A percentile compares a stretch with the other conserved stretches of the same genome.
Evolutionary conservation across 2,329 filamentous ascomycete genomes (phyloP).

Genomic region (Parasarocladium wereldwijsianum): DNA sequence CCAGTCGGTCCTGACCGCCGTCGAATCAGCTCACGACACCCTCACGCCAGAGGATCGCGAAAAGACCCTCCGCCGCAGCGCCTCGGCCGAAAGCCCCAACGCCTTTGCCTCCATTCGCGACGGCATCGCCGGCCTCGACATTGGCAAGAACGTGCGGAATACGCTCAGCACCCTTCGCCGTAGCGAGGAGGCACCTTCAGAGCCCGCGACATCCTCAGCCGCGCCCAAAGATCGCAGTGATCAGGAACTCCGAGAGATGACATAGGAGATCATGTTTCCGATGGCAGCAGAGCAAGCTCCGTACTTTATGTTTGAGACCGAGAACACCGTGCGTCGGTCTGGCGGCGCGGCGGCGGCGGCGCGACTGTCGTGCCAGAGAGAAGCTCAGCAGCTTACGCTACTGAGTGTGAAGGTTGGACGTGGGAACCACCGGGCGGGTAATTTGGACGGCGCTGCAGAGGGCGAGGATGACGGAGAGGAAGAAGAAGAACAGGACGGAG

Average conservation of each 20-base stretch:
- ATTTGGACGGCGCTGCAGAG: too few species aligned
- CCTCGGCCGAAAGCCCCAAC: slow-evolving; percentile 24
- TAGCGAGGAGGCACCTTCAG: slow-evolving; percentile 11
- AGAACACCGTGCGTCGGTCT: slow-evolving; percentile 11
- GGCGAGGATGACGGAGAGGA: too few species aligned
- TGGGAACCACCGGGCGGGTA: too few species aligned
- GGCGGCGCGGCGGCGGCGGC: too few species aligned
- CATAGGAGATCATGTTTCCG: slow-evolving; percentile 26
- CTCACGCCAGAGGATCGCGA: slow-evolving; percentile 25
- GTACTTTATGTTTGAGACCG: slow-evolving; percentile 18
- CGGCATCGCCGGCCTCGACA: slow-evolving; percentile 29
- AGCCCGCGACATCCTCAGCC: slow-evolving; percentile 4
- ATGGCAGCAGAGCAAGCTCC: slow-evolving; percentile 13
- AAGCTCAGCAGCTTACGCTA: slow-evolving; percentile 3
- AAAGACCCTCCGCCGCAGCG: slow-evolving; percentile 26
- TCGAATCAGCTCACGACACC: slow-evolving; percentile 42
- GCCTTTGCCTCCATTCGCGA: slow-evolving; percentile 32
- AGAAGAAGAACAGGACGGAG: too few species aligned
- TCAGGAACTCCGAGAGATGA: slow-evolving; percentile 30
- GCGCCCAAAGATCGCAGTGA: slow-evolving; percentile 14
- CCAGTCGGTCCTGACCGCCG: slow-evolving; percentile 40
- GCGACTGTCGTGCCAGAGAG: not conserved
- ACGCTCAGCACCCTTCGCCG: slow-evolving; percentile 20
- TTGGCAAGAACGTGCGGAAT: slow-evolving; percentile 34
- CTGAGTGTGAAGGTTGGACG: slow-evolving; percentile 1